Base-by-base conservation (phyloP, 345 rosid genomes). In the Durio zibethinus region DNA sequence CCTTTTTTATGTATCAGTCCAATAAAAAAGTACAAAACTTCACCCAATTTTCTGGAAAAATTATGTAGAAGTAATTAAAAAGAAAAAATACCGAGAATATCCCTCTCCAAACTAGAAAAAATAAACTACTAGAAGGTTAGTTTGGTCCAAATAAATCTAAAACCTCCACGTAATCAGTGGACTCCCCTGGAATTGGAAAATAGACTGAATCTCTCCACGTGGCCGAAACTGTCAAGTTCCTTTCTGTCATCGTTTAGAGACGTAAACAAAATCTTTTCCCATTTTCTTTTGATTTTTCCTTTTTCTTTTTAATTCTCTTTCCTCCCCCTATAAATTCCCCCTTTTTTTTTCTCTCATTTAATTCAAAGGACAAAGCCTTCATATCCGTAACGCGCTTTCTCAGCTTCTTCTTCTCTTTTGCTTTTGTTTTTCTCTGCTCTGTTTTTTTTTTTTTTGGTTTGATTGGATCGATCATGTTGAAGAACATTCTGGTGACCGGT, bases 401-500 rank as follows among this genome's bases (percentile, higher is more conserved):
- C 84, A 25, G 81, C 78, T 73, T 38, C 54, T 45, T 68, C 33
- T 29, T 35, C 40, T 62, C 73, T 57, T 47, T 31, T 35, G 18
- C 8, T 25, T 52, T 68, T 20, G 11, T 6, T 60, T 25, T 43
- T 25, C 54, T 42, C 53, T 23, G 53, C 35, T 25, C 16, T 11
- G 40, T 1, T 40, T 8, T 48, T 8, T 10, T 21, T n/a, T 31
- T 16, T 16, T 50, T 64, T 20, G 45, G 45, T 10, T 31, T 43
- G n/a, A 23, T 15, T 57, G 65, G 69, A 75, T 72, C 79, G 42
- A 50, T 45, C 35, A 88, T 86, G 91, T 80, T 83, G 69, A 80
- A 54, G 73, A 87, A 35, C 75, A 81, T 96, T 65, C 82, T 97
- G 70, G 98, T 97, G 27, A 91, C 97, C 75, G 99, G 99, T 8